These are phyloP conservation scores for Penicillium nordicum DNA, from an alignment of 2,329 filamentous ascomycete genomes.

Conservation along the genomic window DNA sequence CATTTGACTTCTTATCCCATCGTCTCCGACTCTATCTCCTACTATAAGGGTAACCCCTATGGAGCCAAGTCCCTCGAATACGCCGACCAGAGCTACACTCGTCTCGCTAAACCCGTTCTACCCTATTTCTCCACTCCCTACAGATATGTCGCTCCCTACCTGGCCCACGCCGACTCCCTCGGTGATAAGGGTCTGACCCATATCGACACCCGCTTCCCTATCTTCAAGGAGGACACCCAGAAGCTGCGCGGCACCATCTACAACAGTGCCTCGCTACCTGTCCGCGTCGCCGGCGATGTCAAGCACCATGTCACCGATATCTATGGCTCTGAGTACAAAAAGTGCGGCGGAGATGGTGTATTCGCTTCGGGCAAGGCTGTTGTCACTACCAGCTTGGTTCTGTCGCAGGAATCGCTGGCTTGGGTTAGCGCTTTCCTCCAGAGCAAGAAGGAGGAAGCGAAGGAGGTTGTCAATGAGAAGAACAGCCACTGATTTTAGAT, in stretches of 20 bases:
- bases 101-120: constrained; percentile 72
- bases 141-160: constrained; percentile 78
- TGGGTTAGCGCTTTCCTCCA: constrained; percentile 60
- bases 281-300: constrained; percentile 60
- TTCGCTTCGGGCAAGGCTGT: constrained; percentile 68
- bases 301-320: constrained; percentile 44
- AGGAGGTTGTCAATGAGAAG: constrained; percentile 54
- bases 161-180: constrained; percentile 74
- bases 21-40: constrained; percentile 71
- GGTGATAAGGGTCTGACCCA: constrained; percentile 68
- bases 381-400: constrained; percentile 63
- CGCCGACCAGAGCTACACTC: constrained; percentile 70
- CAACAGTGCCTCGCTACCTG: constrained; percentile 59
- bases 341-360: constrained; percentile 54
- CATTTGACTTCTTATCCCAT: constrained; percentile 83
- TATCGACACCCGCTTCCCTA: constrained; percentile 68
- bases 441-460: constrained; percentile 60
- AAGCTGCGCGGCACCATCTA: constrained; percentile 66
- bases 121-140: constrained; percentile 77
- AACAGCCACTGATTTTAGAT: constrained; percentile 27
- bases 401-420: constrained; percentile 62
- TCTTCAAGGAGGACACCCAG: constrained; percentile 70
- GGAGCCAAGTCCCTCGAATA: constrained; percentile 79
- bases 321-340: constrained; percentile 47
- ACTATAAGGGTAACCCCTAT: constrained; percentile 76